A percentile compares a stretch with the other conserved stretches of the same genome.
These are phyloP conservation scores for Hanseniaspora sp. DNA, from an alignment of 1,139 yeast species.

Conservation along the genomic window DNA sequence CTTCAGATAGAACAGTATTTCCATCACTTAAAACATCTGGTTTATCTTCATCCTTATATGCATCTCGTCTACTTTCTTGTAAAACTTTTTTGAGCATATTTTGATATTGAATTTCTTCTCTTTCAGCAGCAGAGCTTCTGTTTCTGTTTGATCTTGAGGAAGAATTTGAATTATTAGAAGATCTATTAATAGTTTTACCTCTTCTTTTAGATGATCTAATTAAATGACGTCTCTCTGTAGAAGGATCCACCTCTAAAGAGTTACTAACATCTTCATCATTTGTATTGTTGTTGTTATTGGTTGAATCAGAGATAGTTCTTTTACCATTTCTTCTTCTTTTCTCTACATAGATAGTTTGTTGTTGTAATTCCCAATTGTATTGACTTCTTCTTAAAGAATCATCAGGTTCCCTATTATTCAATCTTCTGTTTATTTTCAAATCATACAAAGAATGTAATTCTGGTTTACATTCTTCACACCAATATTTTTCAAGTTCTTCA, in stretches of 20 bases:
- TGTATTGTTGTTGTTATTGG: slow-evolving; percentile 22
- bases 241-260: slow-evolving; percentile 19
- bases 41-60: slow-evolving; percentile 20
- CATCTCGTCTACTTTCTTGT: slow-evolving; percentile 31
- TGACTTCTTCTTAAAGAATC: slow-evolving; percentile 13
- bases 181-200: slow-evolving; percentile 7
- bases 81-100: slow-evolving; percentile 32
- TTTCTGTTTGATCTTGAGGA: slow-evolving; percentile 14
- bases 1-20: slow-evolving; percentile 1
- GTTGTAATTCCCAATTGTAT: slow-evolving; percentile 9
- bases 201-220: not conserved
- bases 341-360: not conserved
- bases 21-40: slow-evolving; percentile 17
- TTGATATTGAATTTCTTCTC: slow-evolving; percentile 34
- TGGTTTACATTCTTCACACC: slow-evolving; percentile 86
- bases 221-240: not conserved
- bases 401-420: not conserved
- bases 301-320: slow-evolving; percentile 18
- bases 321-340: slow-evolving; percentile 21
- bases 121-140: slow-evolving; percentile 17
- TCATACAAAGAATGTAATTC: slow-evolving; percentile 52
- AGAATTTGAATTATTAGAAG: not conserved
- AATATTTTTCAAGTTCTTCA: slow-evolving; percentile 72
- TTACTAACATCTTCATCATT: slow-evolving; percentile 16
- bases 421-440: slow-evolving; percentile 8